These are phyloP conservation scores for Exophiala calicioides DNA, from an alignment of 2,329 filamentous ascomycete species.

Conservation along the genomic window DNA sequence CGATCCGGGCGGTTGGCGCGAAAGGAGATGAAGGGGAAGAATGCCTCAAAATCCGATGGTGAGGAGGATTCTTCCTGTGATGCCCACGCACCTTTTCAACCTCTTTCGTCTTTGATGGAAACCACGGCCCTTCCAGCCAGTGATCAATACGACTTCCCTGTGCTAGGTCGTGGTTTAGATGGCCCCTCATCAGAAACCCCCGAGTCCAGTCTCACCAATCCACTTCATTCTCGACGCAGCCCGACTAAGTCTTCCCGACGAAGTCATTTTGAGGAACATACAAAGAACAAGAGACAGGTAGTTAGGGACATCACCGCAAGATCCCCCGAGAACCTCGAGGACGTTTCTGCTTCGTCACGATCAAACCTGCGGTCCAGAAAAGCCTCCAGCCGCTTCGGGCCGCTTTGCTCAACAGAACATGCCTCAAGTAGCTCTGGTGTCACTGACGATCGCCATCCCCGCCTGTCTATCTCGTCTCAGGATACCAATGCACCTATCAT, in stretches of 20 bases:
- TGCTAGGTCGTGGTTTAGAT: neutral
- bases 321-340: constrained; percentile 3
- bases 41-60: no score
- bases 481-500: neutral
- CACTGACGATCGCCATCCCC: neutral
- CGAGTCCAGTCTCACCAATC: no score
- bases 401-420: neutral
- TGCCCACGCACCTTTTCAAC: neutral
- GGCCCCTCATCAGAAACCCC: neutral
- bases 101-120: no score
- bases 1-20: constrained; percentile 14
- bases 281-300: constrained; percentile 19
- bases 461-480: neutral
- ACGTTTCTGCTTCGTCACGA: neutral
- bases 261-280: constrained; percentile 23
- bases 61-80: neutral
- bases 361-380: constrained; percentile 5
- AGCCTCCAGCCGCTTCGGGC: neutral
- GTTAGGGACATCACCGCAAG: constrained; percentile 9
- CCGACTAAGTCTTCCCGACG: constrained; percentile 1
- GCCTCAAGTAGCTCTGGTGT: neutral
- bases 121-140: neutral
- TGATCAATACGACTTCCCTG: neutral
- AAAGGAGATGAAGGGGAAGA: no score
- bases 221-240: neutral